These are phyloP conservation scores for Beta macrorhiza DNA, from an alignment of 179 eudicot genomes.

Conservation along the genomic window DNA sequence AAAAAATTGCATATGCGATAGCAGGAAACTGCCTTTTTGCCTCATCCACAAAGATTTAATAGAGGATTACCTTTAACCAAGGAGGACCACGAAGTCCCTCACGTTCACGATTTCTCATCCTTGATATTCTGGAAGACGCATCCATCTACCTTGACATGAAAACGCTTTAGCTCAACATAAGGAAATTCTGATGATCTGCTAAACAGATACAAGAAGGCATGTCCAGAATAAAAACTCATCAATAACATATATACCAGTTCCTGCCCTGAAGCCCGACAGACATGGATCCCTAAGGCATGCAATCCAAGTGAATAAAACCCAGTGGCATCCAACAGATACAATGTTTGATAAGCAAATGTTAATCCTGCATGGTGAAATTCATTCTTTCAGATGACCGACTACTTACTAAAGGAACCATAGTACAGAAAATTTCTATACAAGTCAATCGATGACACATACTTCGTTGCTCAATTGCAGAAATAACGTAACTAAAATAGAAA, in stretches of 20 bases:
- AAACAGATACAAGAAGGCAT: background rate
- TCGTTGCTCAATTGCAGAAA: background rate
- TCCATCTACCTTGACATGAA: slow-evolving; percentile 90
- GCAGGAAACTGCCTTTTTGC: background rate
- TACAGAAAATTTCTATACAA: background rate
- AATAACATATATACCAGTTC: slow-evolving; percentile 63
- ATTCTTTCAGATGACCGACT: slow-evolving; percentile 10
- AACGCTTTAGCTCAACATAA: slow-evolving; percentile 28
- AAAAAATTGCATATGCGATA: background rate
- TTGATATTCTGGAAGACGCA: slow-evolving; percentile 91
- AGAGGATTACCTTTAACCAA: slow-evolving; percentile 71
- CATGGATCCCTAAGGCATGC: slow-evolving; percentile 90
- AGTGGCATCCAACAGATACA: slow-evolving; percentile 94
- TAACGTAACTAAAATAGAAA: background rate
- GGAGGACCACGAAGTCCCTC: slow-evolving; percentile 95
- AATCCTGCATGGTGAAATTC: slow-evolving; percentile 53
- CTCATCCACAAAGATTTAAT: background rate
- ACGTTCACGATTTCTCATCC: slow-evolving; percentile 90
- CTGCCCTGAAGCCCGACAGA: slow-evolving; percentile 97
- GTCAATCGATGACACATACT: background rate
- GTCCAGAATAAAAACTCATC: slow-evolving; percentile 1
- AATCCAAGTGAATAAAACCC: slow-evolving; percentile 92
- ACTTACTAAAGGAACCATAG: background rate
- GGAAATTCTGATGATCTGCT: slow-evolving; percentile 9
- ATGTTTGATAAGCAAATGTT: slow-evolving; percentile 84